Evolutionary conservation across 2,329 filamentous ascomycete genomes (phyloP).

Genomic region (Neurospora crassa): DNA sequence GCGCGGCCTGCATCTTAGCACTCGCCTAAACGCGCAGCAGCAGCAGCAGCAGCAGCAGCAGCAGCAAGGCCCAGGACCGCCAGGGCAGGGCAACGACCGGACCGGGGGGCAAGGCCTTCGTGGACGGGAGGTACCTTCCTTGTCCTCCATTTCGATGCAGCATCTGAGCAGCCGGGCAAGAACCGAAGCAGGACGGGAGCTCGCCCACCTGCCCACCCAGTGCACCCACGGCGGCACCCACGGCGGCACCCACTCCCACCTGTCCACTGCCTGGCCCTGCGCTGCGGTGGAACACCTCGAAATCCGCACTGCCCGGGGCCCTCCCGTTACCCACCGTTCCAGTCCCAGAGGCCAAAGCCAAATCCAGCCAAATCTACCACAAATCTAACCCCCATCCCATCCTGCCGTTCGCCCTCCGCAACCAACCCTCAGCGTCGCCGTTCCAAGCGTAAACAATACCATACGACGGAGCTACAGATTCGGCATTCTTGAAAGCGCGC

Average conservation of each 20-base stretch:
- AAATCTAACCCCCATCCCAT: background rate
- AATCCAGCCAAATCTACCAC: background rate
- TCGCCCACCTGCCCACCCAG: background rate
- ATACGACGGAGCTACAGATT: constrained; percentile 1
- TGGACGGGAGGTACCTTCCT: background rate
- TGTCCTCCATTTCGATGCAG: background rate
- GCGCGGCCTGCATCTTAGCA: constrained; percentile 15
- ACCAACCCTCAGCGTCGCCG: background rate
- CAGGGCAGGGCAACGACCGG: background rate
- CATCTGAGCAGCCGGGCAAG: background rate
- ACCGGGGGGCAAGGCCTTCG: background rate
- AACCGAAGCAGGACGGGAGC: background rate
- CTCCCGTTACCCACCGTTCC: background rate
- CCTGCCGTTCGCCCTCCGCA: background rate
- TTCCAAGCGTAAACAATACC: background rate
- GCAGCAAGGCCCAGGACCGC: constrained; percentile 1
- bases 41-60: constrained; percentile 9
- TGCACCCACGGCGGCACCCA: background rate
- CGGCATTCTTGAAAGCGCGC: background rate
- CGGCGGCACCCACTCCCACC: constrained; percentile 10
- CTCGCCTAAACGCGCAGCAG: constrained; percentile 20
- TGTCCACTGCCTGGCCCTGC: background rate
- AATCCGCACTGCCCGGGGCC: background rate
- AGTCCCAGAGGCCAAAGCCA: background rate
- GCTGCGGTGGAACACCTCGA: background rate